Evolutionary conservation across 768 basidiomycete genomes (phyloP), one percentile per base, ranked within the genome.

Genomic region (Tephrocybe sp.): DNA sequence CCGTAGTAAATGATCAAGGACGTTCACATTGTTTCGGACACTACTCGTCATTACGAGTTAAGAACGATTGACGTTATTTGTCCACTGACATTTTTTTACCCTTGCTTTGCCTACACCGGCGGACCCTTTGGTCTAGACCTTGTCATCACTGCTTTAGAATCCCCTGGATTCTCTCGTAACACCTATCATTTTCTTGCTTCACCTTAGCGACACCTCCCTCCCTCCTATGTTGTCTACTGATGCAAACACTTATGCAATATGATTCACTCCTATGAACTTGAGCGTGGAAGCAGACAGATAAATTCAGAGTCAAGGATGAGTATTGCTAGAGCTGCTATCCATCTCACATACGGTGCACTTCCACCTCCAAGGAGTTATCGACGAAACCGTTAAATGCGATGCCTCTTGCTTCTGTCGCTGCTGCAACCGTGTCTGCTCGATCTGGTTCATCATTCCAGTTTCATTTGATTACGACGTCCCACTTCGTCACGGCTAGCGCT

Each of bases 171-270:
- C 19, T 30, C 23, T 45, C 31, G 13, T 23, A 13, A n/a, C n/a
- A n/a, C 37, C 15, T 22, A 47, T 42, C 40, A 15, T 27, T 34
- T 29, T 25, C 40, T 49, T 42, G 40, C 47, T 36, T 36, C 31
- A 42, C 36, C 41, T 49, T n/a, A 3, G 33, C 30, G 48, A 49
- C 42, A 49, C 48, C 48, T 49, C 19, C 19, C 33, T n/a, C 39
- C 18, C 11, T 15, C 33, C 33, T 15, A 7, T 15, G 33, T 34
- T 34, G 7, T 34, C 33, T 15, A 34, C 33, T 4, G 11, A 30
- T 44, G 33, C 36, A 31, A n/a, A n/a, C n/a, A n/a, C n/a, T n/a
- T 50, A 50, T 50, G 36, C 36, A 27, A 49, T 36, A 41, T 42
- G 48, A 29, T 29, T 29, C n/a, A n/a, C n/a, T n/a, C n/a, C n/a